A percentile compares a stretch with the other conserved stretches of the same genome.
Evolutionary conservation across 1,284 basidiomycete species (phyloP).

Genomic region (Tilletia caries): DNA sequence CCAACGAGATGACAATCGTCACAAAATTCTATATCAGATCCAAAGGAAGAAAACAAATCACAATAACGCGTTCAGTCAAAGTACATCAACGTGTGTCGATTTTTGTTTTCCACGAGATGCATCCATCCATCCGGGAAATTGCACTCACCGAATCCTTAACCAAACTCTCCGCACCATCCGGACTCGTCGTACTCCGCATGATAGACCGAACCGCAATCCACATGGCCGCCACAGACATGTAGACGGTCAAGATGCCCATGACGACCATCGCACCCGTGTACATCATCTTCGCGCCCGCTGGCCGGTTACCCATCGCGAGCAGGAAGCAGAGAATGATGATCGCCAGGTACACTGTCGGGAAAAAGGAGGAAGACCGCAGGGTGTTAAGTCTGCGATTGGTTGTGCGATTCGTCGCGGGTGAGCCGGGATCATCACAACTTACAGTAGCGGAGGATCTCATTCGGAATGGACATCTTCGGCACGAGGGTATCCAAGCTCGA

Average conservation of each 20-base stretch:
- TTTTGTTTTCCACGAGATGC: too few relatives aligned
- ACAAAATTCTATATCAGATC: conserved; percentile 44
- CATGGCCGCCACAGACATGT: conserved; percentile 48
- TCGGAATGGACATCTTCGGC: conserved; percentile 28
- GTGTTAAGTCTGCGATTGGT: too few relatives aligned
- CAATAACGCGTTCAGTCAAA: too few relatives aligned
- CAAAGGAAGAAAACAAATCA: too few relatives aligned
- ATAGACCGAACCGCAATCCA: conserved; percentile 43
- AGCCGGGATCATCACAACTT: conserved; percentile 19
- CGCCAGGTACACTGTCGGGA: conserved; percentile 19
- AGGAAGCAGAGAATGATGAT: conserved; percentile 51
- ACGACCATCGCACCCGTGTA: conserved; percentile 49
- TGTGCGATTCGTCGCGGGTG: too few relatives aligned
- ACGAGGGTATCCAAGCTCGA: conserved; percentile 34
- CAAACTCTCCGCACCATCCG: conserved; percentile 27
- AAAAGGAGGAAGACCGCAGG: not conserved
- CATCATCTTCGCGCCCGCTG: conserved; percentile 43
- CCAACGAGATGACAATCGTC: conserved; percentile 49
- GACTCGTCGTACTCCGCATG: conserved; percentile 24
- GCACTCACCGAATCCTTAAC: conserved; percentile 24
- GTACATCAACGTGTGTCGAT: not conserved
- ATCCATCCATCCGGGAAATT: too few relatives aligned
- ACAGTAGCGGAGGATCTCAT: conserved; percentile 47
- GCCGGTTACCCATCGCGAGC: conserved; percentile 51
- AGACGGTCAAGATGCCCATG: conserved; percentile 46